phyloP scores from a whole-genome alignment of 805 yeast genomes.

The Monosporozyma siamensis region DNA sequence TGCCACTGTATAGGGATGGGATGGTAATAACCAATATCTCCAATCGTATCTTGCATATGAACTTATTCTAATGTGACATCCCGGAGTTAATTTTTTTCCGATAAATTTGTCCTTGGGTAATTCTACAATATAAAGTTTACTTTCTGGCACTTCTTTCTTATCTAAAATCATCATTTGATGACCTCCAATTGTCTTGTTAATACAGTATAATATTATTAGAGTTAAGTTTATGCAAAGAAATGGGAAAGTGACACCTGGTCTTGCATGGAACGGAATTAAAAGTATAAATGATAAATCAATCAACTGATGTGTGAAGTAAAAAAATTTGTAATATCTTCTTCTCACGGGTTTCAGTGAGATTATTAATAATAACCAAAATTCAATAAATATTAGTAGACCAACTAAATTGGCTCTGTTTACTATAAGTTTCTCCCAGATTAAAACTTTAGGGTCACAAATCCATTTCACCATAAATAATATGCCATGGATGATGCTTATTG shows the following conservation, averaged over 20 bases:
- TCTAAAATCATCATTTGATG: background rate
- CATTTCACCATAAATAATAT: slow-evolving; percentile 44
- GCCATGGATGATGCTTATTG: slow-evolving; percentile 41
- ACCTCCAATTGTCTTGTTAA: background rate
- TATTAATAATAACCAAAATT: slow-evolving; percentile 32
- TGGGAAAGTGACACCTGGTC: slow-evolving; percentile 51
- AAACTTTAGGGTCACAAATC: slow-evolving; percentile 32
- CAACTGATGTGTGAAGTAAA: slow-evolving; percentile 49
- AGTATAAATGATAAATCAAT: slow-evolving; percentile 39
- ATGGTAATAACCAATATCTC: slow-evolving; percentile 42
- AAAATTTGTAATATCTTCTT: slow-evolving; percentile 39
- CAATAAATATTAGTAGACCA: slow-evolving; percentile 40
- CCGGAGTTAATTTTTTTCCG: slow-evolving; percentile 16
- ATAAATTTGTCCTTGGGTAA: background rate
- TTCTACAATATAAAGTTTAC: background rate
- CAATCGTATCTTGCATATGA: slow-evolving; percentile 29
- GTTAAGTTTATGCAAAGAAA: slow-evolving; percentile 19
- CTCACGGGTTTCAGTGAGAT: slow-evolving; percentile 45
- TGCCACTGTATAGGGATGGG: slow-evolving; percentile 64
- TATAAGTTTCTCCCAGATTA: slow-evolving; percentile 28
- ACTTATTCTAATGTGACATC: slow-evolving; percentile 49
- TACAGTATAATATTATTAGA: slow-evolving; percentile 11
- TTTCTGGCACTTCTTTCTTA: background rate
- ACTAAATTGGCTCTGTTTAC: slow-evolving; percentile 34
- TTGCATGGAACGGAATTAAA: slow-evolving; percentile 50